Conservation (phyloP, 2,329 filamentous ascomycete genomes). For the Colletotrichum simmondsii region DNA sequence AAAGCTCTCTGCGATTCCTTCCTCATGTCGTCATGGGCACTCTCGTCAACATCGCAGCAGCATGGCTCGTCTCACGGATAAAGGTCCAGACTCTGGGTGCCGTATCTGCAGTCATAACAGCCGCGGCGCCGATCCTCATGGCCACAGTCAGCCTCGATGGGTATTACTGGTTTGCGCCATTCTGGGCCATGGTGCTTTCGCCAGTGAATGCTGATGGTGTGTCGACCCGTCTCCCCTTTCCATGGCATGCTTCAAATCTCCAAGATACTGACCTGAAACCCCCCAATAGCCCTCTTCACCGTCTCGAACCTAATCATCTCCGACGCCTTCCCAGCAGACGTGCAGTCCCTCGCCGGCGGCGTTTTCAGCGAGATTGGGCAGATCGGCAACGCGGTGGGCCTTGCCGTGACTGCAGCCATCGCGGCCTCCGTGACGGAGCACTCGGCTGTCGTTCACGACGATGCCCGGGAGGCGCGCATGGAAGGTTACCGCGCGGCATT, state of each 20-base stretch:
- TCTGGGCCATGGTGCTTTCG: constrained; percentile 55
- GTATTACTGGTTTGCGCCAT: constrained; percentile 61
- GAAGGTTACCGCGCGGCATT: constrained; percentile 63
- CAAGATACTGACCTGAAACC: not conserved
- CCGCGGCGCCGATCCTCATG: constrained; percentile 64
- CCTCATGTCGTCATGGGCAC: constrained; percentile 58
- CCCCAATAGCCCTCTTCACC: constrained; percentile 60
- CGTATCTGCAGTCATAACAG: constrained; percentile 53
- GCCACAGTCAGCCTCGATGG: constrained; percentile 58
- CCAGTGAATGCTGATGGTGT: constrained; percentile 56
- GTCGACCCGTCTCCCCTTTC: not conserved
- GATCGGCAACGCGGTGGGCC: constrained; percentile 64
- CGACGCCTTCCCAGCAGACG: constrained; percentile 62
- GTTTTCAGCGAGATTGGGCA: constrained; percentile 70
- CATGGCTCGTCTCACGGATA: constrained; percentile 51
- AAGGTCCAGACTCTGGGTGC: constrained; percentile 51
- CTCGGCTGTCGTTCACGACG: constrained; percentile 36
- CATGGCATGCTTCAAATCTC: not conserved
- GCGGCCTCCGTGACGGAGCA: constrained; percentile 55
- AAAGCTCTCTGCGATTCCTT: constrained; percentile 59
- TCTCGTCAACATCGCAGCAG: constrained; percentile 53
- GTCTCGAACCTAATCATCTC: constrained; percentile 65
- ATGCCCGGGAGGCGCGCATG: constrained; percentile 51
- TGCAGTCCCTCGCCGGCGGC: constrained; percentile 67
- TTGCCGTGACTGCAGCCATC: constrained; percentile 62